Percentiles rank a stretch among this genome's conserved stretches.
phyloP scores from a whole-genome alignment of 805 yeast genomes.

The Saccharomycopsis olivae region DNA sequence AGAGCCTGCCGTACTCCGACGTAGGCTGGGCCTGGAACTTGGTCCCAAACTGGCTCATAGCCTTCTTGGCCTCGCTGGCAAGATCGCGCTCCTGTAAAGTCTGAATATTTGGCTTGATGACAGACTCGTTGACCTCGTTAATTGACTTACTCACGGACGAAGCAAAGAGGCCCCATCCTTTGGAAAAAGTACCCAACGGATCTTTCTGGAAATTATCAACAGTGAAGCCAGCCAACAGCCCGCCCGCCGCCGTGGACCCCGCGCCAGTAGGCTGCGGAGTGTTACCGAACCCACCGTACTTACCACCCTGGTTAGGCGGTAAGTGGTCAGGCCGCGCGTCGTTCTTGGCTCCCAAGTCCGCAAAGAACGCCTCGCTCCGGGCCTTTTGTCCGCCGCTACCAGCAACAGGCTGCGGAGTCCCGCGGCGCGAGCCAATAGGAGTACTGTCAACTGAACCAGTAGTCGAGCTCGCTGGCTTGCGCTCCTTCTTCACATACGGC shows the following conservation, averaged over 20 bases:
- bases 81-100: slow-evolving; percentile 73
- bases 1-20: slow-evolving; percentile 40
- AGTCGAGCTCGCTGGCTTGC: too few species aligned
- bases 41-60: slow-evolving; percentile 95
- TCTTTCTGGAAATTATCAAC: slow-evolving; percentile 65
- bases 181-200: slow-evolving; percentile 81
- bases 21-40: slow-evolving; percentile 54
- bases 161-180: slow-evolving; percentile 92
- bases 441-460: neutral
- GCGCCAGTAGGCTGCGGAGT: slow-evolving; percentile 43
- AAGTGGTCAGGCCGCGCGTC: slow-evolving; percentile 62
- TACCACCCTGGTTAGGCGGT: slow-evolving; percentile 93
- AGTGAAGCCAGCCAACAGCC: slow-evolving; percentile 47
- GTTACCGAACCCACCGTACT: slow-evolving; percentile 84
- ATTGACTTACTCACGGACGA: slow-evolving; percentile 77
- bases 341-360: slow-evolving; percentile 64
- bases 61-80: slow-evolving; percentile 73
- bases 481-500: slow-evolving; percentile 55
- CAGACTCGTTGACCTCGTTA: slow-evolving; percentile 75
- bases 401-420: slow-evolving; percentile 18
- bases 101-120: slow-evolving; percentile 83
- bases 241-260: slow-evolving; percentile 31
- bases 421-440: slow-evolving; percentile 19
- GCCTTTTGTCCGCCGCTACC: slow-evolving; percentile 28
- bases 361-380: slow-evolving; percentile 77